A percentile compares a stretch with the other conserved stretches of the same genome.
These are phyloP conservation scores for Petunia axillaris DNA, from an alignment of 257 asterid genomes.

Conservation along the genomic window DNA sequence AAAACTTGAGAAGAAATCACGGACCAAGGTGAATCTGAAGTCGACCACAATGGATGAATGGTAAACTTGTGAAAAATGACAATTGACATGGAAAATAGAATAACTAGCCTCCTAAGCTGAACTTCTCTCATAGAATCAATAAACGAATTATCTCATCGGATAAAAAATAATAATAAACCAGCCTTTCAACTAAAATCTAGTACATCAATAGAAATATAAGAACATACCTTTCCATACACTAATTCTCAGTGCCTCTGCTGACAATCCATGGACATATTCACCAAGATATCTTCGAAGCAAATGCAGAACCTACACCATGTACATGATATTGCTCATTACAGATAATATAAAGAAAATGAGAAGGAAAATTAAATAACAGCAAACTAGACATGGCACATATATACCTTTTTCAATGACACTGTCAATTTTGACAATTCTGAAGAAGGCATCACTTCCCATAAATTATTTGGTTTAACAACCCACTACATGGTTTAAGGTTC, in stretches of 20 bases:
- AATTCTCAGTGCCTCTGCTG: slow-evolving; percentile 94
- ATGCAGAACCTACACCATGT: slow-evolving; percentile 75
- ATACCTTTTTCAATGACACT: not conserved
- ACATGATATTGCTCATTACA: slow-evolving; percentile 25
- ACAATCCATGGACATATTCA: slow-evolving; percentile 97
- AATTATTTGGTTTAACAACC: not conserved
- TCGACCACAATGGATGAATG: not conserved
- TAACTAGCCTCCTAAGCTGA: not conserved
- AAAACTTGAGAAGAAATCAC: slow-evolving; percentile 2
- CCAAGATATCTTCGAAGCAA: slow-evolving; percentile 98
- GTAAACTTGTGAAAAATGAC: not conserved
- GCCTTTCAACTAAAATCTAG: not conserved
- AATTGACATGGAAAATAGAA: slow-evolving; percentile 7
- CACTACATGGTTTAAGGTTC: not conserved
- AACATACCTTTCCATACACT: slow-evolving; percentile 94
- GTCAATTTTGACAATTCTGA: not conserved
- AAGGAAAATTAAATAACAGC: slow-evolving; percentile 1
- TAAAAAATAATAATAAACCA: not conserved
- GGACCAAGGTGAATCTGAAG: not conserved
- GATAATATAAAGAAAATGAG: slow-evolving; percentile 19
- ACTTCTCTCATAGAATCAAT: not conserved
- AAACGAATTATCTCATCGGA: not conserved
- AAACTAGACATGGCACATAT: slow-evolving; percentile 11
- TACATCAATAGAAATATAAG: not conserved
- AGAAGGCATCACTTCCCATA: not conserved